Base-by-base conservation (phyloP, 306 rosid species). In the Cicer yamashitae region DNA sequence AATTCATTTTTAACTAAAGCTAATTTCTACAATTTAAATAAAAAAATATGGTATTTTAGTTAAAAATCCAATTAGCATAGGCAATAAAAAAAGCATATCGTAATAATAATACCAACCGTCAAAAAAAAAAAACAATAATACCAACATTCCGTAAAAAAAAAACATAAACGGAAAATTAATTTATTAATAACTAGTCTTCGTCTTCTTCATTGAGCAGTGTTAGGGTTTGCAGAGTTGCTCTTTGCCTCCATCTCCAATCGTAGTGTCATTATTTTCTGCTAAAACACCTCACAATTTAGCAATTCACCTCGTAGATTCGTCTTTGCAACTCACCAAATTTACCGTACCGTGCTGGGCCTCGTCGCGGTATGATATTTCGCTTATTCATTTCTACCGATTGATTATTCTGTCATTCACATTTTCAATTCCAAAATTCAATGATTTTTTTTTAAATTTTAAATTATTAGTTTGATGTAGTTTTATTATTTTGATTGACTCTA, bases 201-300 rank as follows among this genome's bases (percentile, higher is more conserved):
- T 76, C 75, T 25, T 56, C 10, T 13, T 61, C 44, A 5, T 15
- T n/a, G 2, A 6, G 50, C 14, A 37, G 63, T 0, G 20, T 78
- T 78, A 77, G 82, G 82, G 76, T 39, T 70, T 59, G 14, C 64
- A 59, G 64, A 45, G 60, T 45, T 25, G 3, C 52, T 7, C 20
- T 44, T 54, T 56, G 3, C 44, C 10, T 75, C 52, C 43, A 14
- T 65, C 44, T 41, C 8, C 17, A 22, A 65, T 2, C 1, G 5
- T 12, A 6, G 39, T 18, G 39, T 45, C 51, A 34, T 57, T 37
- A 47, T n/a, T 11, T 14, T 54, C 17, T 12, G 4, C 52, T 6
- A 7, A 43, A 38, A 37, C 13, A 4, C 43, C 6, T 7, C 22
- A 30, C 3, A 45, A 34, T 7, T 58, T 37, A 4, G n/a, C 56